Percentiles rank a stretch among this genome's conserved stretches.
Conservation (phyloP, 768 basidiomycete genomes). For the Cystofilobasidium ferigula region DNA sequence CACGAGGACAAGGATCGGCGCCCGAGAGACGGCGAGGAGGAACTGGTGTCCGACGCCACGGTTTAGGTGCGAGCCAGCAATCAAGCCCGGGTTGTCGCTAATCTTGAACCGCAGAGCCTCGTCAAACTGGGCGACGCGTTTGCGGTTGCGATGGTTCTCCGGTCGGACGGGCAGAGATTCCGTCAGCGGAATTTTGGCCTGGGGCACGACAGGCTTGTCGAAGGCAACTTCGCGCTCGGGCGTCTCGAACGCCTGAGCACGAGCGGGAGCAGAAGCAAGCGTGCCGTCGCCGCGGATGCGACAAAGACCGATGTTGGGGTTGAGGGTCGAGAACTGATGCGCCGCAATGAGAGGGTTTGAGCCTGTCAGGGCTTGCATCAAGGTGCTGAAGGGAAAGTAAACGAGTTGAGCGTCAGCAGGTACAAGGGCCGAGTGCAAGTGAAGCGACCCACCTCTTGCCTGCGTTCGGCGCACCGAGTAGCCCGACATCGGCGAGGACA, state of each 20-base stretch:
- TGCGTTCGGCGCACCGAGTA: constrained; percentile 93
- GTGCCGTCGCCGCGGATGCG: constrained; percentile 23
- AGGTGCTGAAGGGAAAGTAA: constrained; percentile 48
- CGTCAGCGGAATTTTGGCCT: not conserved
- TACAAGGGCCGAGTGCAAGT: not conserved
- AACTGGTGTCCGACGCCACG: constrained; percentile 90
- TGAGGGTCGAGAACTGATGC: constrained; percentile 91
- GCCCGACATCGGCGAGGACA: constrained; percentile 81
- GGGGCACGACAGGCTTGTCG: constrained; percentile 11
- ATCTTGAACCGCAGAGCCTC: constrained; percentile 81
- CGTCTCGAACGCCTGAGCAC: constrained; percentile 4
- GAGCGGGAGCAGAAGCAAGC: constrained; percentile 14
- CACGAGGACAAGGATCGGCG: constrained; percentile 78
- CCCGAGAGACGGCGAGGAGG: constrained; percentile 82
- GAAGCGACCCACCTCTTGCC: constrained; percentile 41
- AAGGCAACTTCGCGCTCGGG: constrained; percentile 17
- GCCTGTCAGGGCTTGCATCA: constrained; percentile 78
- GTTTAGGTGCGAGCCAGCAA: constrained; percentile 71
- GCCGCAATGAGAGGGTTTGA: constrained; percentile 75
- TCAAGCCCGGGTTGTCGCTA: constrained; percentile 91
- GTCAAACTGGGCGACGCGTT: not conserved
- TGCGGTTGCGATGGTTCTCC: constrained; percentile 55
- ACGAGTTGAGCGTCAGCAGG: not conserved
- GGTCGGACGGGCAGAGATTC: constrained; percentile 79
- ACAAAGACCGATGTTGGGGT: constrained; percentile 74